Evolutionary conservation across 495 filamentous ascomycete genomes (phyloP).

Genomic region (Tuber brumale): DNA sequence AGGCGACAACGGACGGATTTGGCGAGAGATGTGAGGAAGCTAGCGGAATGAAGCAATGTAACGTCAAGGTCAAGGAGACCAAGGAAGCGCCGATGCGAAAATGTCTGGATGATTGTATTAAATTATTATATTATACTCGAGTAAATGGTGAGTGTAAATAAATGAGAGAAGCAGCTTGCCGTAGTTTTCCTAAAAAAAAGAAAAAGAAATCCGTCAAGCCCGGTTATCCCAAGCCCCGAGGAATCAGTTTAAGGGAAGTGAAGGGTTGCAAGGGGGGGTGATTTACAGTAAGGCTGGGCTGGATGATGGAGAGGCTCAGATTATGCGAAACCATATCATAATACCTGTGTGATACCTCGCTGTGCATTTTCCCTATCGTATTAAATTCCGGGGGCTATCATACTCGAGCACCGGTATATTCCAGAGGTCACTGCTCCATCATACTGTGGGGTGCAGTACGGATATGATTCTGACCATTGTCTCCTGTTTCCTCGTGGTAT

Average conservation of each 20-base stretch:
- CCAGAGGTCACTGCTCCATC: neutral
- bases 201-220: neutral
- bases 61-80: neutral
- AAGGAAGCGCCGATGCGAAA: neutral
- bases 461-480: neutral
- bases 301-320: neutral
- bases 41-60: neutral
- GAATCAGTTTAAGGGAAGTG: neutral
- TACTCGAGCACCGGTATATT: neutral
- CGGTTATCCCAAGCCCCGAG: neutral
- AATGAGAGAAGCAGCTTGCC: neutral
- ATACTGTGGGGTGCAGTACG: neutral
- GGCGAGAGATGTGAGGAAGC: neutral
- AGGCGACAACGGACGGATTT: conserved; percentile 1
- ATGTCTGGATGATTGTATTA: neutral
- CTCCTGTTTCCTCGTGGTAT: neutral
- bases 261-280: neutral
- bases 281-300: neutral
- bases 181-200: neutral
- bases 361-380: too few species aligned
- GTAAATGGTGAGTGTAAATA: neutral
- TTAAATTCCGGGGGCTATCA: neutral
- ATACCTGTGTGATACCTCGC: too few species aligned
- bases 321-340: neutral
- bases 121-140: too few species aligned